Percentiles rank a stretch among this genome's conserved stretches.
Evolutionary conservation across 352 stramenopile species (phyloP).

Genomic region (Phytophthora cajani): DNA sequence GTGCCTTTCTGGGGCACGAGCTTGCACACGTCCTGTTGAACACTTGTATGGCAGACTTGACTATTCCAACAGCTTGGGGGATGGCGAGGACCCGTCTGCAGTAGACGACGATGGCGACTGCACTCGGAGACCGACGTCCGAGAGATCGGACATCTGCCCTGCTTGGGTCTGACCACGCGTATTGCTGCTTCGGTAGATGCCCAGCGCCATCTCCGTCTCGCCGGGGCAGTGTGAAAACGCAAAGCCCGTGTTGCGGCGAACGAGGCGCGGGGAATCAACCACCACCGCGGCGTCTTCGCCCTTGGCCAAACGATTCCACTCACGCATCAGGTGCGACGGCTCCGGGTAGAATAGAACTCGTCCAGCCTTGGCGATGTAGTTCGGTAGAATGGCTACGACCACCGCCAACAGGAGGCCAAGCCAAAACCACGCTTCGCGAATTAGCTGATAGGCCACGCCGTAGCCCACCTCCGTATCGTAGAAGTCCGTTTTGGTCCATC

Average conservation of each 20-base stretch:
- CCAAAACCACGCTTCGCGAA: slow-evolving; percentile 85
- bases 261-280: slow-evolving; percentile 73
- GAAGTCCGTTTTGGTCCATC: slow-evolving; percentile 75
- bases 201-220: slow-evolving; percentile 78
- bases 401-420: slow-evolving; percentile 73
- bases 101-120: slow-evolving; percentile 60
- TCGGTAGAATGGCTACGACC: slow-evolving; percentile 70
- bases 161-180: slow-evolving; percentile 21
- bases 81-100: slow-evolving; percentile 64
- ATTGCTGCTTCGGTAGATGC: slow-evolving; percentile 42
- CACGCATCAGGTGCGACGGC: slow-evolving; percentile 89
- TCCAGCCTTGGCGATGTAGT: slow-evolving; percentile 88
- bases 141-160: slow-evolving; percentile 41
- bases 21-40: slow-evolving; percentile 15
- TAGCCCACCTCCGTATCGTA: slow-evolving; percentile 84
- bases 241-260: slow-evolving; percentile 88
- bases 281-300: slow-evolving; percentile 62
- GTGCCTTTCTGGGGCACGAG: neutral
- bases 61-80: slow-evolving; percentile 41
- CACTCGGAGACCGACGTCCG: slow-evolving; percentile 37
- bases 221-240: slow-evolving; percentile 85
- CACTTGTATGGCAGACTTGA: slow-evolving; percentile 1
- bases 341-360: slow-evolving; percentile 90
- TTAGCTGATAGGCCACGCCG: slow-evolving; percentile 67
- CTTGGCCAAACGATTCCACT: slow-evolving; percentile 90